Evolutionary conservation across 306 rosid genomes (phyloP).

Genomic region (Gastrolobium villosum): DNA sequence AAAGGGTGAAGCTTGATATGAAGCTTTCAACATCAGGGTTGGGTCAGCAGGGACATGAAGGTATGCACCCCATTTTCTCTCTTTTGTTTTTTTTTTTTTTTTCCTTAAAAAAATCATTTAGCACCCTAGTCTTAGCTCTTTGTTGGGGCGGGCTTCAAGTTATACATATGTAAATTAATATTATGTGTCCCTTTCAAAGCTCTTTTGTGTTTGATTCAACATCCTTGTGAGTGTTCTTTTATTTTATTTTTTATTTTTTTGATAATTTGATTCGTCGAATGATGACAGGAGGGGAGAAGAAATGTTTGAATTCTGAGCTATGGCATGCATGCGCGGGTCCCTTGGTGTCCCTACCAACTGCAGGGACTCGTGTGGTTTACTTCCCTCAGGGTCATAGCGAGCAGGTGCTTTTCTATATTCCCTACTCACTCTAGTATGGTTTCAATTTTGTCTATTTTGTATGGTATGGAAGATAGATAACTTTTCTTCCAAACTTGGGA

Average conservation of each 20-base stretch:
- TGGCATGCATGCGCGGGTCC: slow-evolving; percentile 98
- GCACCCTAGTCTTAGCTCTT: slow-evolving; percentile 29
- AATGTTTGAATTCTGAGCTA: slow-evolving; percentile 88
- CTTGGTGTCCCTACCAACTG: slow-evolving; percentile 78
- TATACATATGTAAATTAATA: slow-evolving; percentile 24
- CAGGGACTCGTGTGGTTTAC: slow-evolving; percentile 84
- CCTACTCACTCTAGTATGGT: slow-evolving; percentile 9
- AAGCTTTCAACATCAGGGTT: slow-evolving; percentile 90
- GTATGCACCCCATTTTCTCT: slow-evolving; percentile 53
- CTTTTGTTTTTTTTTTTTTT: not conserved
- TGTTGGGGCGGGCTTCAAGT: slow-evolving; percentile 42
- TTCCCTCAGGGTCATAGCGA: slow-evolving; percentile 93
- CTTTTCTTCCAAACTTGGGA: slow-evolving; percentile 41
- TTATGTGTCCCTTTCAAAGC: slow-evolving; percentile 43
- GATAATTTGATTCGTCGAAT: slow-evolving; percentile 43
- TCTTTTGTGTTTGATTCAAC: slow-evolving; percentile 38
- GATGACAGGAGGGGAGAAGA: slow-evolving; percentile 76
- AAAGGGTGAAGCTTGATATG: slow-evolving; percentile 66
- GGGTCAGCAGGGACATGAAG: slow-evolving; percentile 87
- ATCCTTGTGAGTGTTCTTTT: slow-evolving; percentile 21
- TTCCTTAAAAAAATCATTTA: not conserved
- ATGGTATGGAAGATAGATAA: not conserved
- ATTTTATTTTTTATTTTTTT: not conserved
- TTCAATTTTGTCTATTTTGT: slow-evolving; percentile 31
- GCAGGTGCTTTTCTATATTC: slow-evolving; percentile 57